Evolutionary conservation across 371 early-diverging fungal genomes (phyloP), one percentile per base, ranked within the genome.

Genomic region (Rhizopus arrhizus): DNA sequence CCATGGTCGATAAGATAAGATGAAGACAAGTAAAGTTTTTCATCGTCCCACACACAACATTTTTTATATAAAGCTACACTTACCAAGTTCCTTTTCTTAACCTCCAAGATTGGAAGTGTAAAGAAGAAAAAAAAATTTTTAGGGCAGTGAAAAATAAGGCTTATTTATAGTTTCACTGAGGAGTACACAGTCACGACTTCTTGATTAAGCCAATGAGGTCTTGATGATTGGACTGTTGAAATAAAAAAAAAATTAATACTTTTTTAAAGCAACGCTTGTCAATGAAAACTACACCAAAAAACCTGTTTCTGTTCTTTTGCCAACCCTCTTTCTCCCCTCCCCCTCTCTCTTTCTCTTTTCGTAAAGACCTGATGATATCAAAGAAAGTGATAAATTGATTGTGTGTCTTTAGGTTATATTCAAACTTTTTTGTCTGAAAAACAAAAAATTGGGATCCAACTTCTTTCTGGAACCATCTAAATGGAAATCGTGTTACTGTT

Each of bases 1-100:
- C 62, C 72, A 72, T 65, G 72, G 72, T 72, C 72, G 72, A 72
- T 72, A 72, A 65, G 72, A 54, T 68, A 65, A 68, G 63, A 62
- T 72, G 72, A 72, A 72, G 72, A 72, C 72, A 65, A 68, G 55
- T 57, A 61, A 49, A 9, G 35, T 65, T 68, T 22, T 68, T 72
- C 72, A 55, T 72, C 72, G 49, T 61, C 50, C 70, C 53, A 53
- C 52, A 57, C 12, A 35, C 11, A 6, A 29, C 8, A 28, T 8
- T 22, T 32, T 52, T 54, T 52, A 45, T 32, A 42, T 53, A 41
- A 47, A 41, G 34, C 34, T 7, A 10, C 9, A 58, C 45, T 65
- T 61, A 59, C 54, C 54, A 51, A 40, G 38, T 34, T 49, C 28
- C n/a, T 58, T 51, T 31, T 52, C 28, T 67, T 54, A 51, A 40